Evolutionary conservation across 352 stramenopile genomes (phyloP).

Genomic region (Globisporangium nagaii): DNA sequence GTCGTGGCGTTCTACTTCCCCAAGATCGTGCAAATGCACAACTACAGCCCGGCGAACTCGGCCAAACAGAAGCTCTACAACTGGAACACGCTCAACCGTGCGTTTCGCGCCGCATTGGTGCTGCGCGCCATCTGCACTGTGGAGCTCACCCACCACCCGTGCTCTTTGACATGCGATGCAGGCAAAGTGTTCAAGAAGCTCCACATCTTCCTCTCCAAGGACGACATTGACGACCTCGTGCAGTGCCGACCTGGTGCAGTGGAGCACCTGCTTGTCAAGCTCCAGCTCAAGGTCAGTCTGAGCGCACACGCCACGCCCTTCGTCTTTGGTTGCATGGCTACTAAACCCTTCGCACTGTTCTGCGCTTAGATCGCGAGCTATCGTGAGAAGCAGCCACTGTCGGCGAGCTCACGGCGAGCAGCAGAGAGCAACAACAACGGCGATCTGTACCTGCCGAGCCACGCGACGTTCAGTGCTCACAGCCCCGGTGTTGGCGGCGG

Average conservation of each 20-base stretch:
- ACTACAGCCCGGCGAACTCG: constrained; percentile 93
- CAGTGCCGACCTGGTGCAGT: constrained; percentile 85
- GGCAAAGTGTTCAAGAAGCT: constrained; percentile 85
- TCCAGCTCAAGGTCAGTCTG: constrained; percentile 89
- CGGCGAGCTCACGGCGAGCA: constrained; percentile 9
- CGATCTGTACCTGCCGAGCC: constrained; percentile 21
- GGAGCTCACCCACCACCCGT: neutral
- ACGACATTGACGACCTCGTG: constrained; percentile 90
- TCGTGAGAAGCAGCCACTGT: constrained; percentile 48
- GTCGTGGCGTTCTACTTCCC: constrained; percentile 94
- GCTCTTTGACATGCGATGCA: constrained; percentile 15
- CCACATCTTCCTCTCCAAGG: constrained; percentile 74
- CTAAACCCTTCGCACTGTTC: no score
- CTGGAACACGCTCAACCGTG: constrained; percentile 92
- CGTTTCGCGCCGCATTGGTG: no score
- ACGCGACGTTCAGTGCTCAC: no score
- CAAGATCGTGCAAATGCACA: constrained; percentile 95
- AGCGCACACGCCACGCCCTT: no score
- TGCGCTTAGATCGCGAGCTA: constrained; percentile 86
- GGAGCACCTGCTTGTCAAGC: constrained; percentile 86
- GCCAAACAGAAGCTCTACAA: constrained; percentile 95
- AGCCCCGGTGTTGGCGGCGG: neutral
- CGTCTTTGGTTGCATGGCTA: no score
- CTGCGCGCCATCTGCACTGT: neutral
- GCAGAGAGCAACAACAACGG: constrained; percentile 24